phyloP scores from a whole-genome alignment of 2,329 filamentous ascomycete genomes.

The Ophiosphaerella narmari region DNA sequence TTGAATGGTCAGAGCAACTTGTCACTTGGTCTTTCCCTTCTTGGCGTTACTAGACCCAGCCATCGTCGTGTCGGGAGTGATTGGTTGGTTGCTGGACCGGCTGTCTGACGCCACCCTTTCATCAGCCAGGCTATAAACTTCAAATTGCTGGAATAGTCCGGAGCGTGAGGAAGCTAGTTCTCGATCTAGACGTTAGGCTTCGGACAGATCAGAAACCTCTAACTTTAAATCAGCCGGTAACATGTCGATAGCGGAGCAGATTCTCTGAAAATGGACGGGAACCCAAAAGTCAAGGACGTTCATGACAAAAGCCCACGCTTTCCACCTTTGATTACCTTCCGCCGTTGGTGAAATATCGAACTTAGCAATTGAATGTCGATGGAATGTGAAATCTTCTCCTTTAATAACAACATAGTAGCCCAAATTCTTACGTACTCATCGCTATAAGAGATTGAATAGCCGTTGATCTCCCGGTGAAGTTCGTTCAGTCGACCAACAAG shows the following conservation, averaged over 20 bases:
- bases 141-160: constrained; percentile 10
- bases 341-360: constrained; percentile 8
- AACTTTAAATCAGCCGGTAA: constrained; percentile 10
- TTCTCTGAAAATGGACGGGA: constrained; percentile 10
- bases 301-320: constrained; percentile 22
- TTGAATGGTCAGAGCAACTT: neutral
- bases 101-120: constrained; percentile 10
- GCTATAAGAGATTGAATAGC: constrained; percentile 23
- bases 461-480: constrained; percentile 21
- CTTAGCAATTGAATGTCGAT: constrained; percentile 16
- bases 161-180: constrained; percentile 10
- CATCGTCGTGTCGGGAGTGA: constrained; percentile 15
- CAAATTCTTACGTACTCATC: constrained; percentile 18
- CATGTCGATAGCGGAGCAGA: constrained; percentile 15
- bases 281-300: constrained; percentile 21
- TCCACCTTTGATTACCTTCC: neutral
- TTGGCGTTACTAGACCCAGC: constrained; percentile 5
- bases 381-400: constrained; percentile 12
- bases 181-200: neutral
- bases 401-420: constrained; percentile 21
- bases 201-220: neutral
- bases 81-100: constrained; percentile 8
- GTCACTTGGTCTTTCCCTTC: neutral
- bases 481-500: constrained; percentile 16
- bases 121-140: constrained; percentile 3